Conservation (phyloP, 352 stramenopile species). For the Albugo candida region DNA sequence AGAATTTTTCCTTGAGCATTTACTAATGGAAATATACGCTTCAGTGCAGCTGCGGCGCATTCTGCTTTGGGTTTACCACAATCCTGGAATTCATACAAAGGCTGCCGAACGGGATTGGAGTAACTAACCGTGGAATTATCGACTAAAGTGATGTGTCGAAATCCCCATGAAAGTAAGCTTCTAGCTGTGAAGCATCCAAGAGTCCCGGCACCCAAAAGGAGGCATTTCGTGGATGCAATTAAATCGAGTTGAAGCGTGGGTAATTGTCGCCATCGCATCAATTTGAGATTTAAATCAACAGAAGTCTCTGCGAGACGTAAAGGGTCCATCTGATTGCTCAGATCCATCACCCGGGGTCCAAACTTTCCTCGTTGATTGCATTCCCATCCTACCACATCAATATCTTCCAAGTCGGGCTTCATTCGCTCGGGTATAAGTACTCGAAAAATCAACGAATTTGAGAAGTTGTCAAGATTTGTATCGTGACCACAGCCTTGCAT, state of each 20-base stretch:
- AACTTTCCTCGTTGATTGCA: conserved; percentile 46
- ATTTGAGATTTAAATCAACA: conserved; percentile 95
- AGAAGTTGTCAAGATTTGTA: conserved; percentile 15
- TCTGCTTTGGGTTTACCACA: conserved; percentile 87
- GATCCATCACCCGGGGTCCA: conserved; percentile 52
- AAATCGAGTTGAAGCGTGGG: conserved; percentile 84
- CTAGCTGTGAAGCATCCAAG: conserved; percentile 94
- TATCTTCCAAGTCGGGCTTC: neutral
- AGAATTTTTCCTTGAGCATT: conserved; percentile 74
- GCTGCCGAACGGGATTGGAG: conserved; percentile 96
- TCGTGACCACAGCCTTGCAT: conserved; percentile 15
- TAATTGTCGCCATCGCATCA: conserved; percentile 97
- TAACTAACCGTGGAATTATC: conserved; percentile 95
- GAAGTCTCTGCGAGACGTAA: conserved; percentile 87
- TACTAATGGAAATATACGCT: conserved; percentile 86
- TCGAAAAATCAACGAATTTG: conserved; percentile 36
- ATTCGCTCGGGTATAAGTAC: conserved; percentile 12
- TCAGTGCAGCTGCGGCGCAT: conserved; percentile 83
- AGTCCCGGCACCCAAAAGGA: conserved; percentile 90
- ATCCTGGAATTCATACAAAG: conserved; percentile 90
- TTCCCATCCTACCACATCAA: conserved; percentile 55
- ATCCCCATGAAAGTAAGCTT: conserved; percentile 91
- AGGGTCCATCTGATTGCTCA: conserved; percentile 51
- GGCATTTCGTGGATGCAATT: conserved; percentile 82
- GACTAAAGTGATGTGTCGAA: conserved; percentile 94